Base-by-base conservation (phyloP, 1,284 basidiomycete species). In the Mycena sp. region DNA sequence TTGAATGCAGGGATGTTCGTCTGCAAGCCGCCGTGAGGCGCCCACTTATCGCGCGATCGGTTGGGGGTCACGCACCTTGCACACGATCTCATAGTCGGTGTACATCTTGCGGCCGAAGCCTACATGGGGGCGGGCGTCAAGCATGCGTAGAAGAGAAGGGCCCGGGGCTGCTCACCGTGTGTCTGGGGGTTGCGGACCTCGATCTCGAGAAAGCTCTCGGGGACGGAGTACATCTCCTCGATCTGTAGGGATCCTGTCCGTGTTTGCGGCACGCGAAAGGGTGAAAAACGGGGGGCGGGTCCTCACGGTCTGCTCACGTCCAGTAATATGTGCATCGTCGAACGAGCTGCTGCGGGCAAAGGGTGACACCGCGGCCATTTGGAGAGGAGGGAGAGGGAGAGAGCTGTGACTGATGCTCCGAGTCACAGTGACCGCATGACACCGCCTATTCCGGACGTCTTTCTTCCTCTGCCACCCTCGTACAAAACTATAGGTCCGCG, bases 1-100 rank as follows among this genome's bases (percentile, higher is more conserved):
- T 98, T 98, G 86, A 99, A 99, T 1, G 97, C 98, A 29, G 97
- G 98, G 71, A 99, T 99, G 79, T 99, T 99, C 69, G 97, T 99
- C 92, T 98, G 70, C 7, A 29, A 59, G 23, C 6, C 12, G 25
- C 10, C 7, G 49, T 25, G 25, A 38, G 43, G 43, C 29, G 16
- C 14, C 46, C 17, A 58, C 46, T 48, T 58, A 58, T 44, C 26
- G 50, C 21, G 23, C 40, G 17, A 50, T 38, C 46, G 35, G n/a
- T 35, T n/a, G n/a, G n/a, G n/a, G n/a, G n/a, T n/a, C n/a, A 76
- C 85, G 63, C 67, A 94, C 96, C 88, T 96, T 95, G 85, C 96
- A 98, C 55, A 98, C 92, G 68, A 99, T 92, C 81, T 99, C 97
- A 75, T 99, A 99, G 84, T 99, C 96, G 49, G 97, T 99, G 78